Percentiles rank a stretch among this genome's conserved stretches.
Evolutionary conservation across 2,329 filamentous ascomycete species (phyloP).

Genomic region (Fusarium buharicum): DNA sequence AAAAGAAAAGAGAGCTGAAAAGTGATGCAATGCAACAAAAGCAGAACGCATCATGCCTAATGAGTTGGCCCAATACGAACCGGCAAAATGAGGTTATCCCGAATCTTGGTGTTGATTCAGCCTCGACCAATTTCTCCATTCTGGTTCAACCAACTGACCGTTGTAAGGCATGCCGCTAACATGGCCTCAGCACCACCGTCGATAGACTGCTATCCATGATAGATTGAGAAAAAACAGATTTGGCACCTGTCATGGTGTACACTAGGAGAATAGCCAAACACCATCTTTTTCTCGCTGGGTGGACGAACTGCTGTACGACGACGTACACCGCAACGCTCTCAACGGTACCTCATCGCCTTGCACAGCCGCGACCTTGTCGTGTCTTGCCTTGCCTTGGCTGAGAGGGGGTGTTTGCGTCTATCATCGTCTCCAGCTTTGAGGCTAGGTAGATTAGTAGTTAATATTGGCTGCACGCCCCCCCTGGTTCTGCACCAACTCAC

Average conservation of each 20-base stretch:
- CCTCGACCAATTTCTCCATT: constrained; percentile 17
- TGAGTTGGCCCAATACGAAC: constrained; percentile 26
- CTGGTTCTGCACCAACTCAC: constrained; percentile 30
- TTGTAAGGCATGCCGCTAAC: constrained; percentile 20
- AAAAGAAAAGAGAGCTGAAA: constrained; percentile 23
- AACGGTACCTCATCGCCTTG: constrained; percentile 32
- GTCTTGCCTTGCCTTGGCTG: constrained; percentile 27
- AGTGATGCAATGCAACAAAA: constrained; percentile 18
- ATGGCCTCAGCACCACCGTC: constrained; percentile 36
- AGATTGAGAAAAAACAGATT: constrained; percentile 22
- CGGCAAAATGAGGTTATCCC: constrained; percentile 30
- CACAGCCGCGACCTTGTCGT: constrained; percentile 37
- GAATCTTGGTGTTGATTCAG: constrained; percentile 22
- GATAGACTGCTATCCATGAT: constrained; percentile 6
- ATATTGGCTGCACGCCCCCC: constrained; percentile 28
- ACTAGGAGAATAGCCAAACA: constrained; percentile 21
- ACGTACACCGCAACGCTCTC: constrained; percentile 37
- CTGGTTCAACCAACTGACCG: constrained; percentile 16
- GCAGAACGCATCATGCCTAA: constrained; percentile 29
- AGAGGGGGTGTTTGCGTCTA: constrained; percentile 36
- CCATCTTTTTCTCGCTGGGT: constrained; percentile 12
- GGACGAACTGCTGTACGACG: constrained; percentile 35
- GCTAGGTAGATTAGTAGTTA: constrained; percentile 8
- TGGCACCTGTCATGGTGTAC: constrained; percentile 40
- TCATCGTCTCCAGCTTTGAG: constrained; percentile 29